Percentiles rank a stretch among this genome's conserved stretches.
phyloP scores from a whole-genome alignment of 225 moss, liverwort and hornwort genomes.

The Straminergon stramineum region DNA sequence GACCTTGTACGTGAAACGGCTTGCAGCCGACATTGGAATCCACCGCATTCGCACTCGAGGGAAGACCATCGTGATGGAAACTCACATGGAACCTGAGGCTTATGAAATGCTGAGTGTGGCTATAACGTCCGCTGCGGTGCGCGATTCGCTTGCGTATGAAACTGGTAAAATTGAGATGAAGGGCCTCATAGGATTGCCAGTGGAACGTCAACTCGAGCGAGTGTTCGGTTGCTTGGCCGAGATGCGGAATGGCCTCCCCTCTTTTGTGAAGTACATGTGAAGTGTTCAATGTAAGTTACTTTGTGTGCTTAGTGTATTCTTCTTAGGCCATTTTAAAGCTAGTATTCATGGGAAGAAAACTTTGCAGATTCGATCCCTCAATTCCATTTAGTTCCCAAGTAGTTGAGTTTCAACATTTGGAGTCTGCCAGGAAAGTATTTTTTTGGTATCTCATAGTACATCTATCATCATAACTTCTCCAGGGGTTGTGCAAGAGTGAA shows the following conservation, averaged over 20 bases:
- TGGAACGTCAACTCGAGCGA: constrained; percentile 79
- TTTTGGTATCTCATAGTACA: neutral
- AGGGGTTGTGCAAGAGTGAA: neutral
- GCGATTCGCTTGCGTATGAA: constrained; percentile 50
- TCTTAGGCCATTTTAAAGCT: neutral
- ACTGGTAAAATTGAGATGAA: constrained; percentile 73
- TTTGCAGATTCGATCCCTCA: neutral
- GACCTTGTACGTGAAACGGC: constrained; percentile 65
- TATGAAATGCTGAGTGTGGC: constrained; percentile 70
- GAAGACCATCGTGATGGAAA: constrained; percentile 82
- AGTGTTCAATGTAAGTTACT: neutral
- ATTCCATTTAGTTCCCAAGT: neutral
- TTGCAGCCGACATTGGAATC: constrained; percentile 88
- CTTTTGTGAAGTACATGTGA: constrained; percentile 84
- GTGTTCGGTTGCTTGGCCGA: constrained; percentile 79
- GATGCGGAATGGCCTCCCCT: constrained; percentile 77
- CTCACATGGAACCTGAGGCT: constrained; percentile 67
- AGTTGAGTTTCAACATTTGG: neutral
- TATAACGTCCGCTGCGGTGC: constrained; percentile 44
- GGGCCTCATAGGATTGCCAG: constrained; percentile 77
- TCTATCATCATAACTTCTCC: neutral
- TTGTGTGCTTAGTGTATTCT: neutral
- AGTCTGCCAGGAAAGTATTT: neutral
- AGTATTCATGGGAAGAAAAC: neutral
- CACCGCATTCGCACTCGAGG: constrained; percentile 71